phyloP scores from a whole-genome alignment of 2,329 filamentous ascomycete species.

The Penicillium brasilianum region DNA sequence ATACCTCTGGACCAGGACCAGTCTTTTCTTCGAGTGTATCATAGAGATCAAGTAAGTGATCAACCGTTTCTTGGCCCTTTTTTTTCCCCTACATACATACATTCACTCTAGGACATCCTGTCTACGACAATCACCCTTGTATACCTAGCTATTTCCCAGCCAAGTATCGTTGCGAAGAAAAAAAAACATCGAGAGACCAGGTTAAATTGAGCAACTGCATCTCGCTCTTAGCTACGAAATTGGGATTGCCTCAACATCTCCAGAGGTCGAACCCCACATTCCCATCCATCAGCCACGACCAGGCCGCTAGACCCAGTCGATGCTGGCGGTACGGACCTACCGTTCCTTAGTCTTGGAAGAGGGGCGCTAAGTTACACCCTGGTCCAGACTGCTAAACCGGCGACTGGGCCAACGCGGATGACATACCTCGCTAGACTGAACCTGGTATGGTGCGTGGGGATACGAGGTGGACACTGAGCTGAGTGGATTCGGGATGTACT shows the following conservation, averaged over 20 bases:
- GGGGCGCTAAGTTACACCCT: background rate
- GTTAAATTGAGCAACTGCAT: background rate
- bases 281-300: constrained; percentile 10
- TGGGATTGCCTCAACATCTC: constrained; percentile 21
- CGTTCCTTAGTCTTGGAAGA: constrained; percentile 7
- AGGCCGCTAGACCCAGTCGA: background rate
- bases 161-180: background rate
- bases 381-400: constrained; percentile 1
- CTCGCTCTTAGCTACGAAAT: constrained; percentile 12
- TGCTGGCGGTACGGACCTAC: constrained; percentile 7
- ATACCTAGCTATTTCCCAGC: background rate
- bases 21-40: background rate
- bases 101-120: no score
- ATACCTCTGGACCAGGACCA: background rate
- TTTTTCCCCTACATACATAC: background rate
- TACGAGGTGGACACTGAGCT: constrained; percentile 20
- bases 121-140: no score
- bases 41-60: background rate
- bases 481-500: constrained; percentile 1
- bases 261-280: constrained; percentile 21
- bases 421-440: constrained; percentile 6
- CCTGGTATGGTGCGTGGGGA: constrained; percentile 22
- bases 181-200: background rate
- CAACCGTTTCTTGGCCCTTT: background rate
- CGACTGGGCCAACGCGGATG: constrained; percentile 9